phyloP scores from a whole-genome alignment of 1,139 yeast genomes.

The Yamadazyma sp. region DNA sequence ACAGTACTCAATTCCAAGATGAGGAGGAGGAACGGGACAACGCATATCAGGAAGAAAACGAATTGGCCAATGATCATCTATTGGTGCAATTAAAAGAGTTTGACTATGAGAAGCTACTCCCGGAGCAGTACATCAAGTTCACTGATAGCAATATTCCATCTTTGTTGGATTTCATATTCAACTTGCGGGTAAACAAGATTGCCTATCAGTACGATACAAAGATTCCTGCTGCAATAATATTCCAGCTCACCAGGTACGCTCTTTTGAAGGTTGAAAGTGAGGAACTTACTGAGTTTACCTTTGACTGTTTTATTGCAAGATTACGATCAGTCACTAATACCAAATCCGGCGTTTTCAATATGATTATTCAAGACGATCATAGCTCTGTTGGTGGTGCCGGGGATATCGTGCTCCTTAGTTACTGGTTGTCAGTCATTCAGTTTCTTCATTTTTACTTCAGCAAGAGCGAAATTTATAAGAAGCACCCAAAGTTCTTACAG shows the following conservation, averaged over 20 bases:
- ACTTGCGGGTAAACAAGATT: constrained; percentile 30
- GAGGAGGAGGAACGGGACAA: constrained; percentile 24
- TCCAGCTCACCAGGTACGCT: constrained; percentile 66
- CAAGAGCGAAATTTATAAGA: constrained; percentile 53
- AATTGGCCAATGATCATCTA: constrained; percentile 29
- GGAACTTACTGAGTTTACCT: constrained; percentile 55
- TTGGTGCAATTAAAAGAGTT: constrained; percentile 36
- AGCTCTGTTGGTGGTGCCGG: constrained; percentile 42
- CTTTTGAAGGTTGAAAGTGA: constrained; percentile 53
- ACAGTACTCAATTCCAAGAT: constrained; percentile 17
- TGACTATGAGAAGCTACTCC: constrained; percentile 46
- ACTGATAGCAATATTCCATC: constrained; percentile 67
- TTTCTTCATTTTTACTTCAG: constrained; percentile 64
- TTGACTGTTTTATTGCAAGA: constrained; percentile 61
- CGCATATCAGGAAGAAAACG: constrained; percentile 30
- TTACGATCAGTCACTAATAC: constrained; percentile 60
- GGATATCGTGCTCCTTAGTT: constrained; percentile 68
- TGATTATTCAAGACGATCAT: constrained; percentile 32
- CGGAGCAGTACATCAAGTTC: constrained; percentile 54
- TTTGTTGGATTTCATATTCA: constrained; percentile 55
- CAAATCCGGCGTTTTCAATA: constrained; percentile 57
- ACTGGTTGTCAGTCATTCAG: constrained; percentile 71
- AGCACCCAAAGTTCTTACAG: constrained; percentile 59
- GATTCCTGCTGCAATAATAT: constrained; percentile 66
- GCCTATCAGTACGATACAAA: constrained; percentile 54